Percentiles rank a stretch among this genome's conserved stretches.
Evolutionary conservation across 2,329 filamentous ascomycete species (phyloP).

Genomic region (Claviceps humidiphila): DNA sequence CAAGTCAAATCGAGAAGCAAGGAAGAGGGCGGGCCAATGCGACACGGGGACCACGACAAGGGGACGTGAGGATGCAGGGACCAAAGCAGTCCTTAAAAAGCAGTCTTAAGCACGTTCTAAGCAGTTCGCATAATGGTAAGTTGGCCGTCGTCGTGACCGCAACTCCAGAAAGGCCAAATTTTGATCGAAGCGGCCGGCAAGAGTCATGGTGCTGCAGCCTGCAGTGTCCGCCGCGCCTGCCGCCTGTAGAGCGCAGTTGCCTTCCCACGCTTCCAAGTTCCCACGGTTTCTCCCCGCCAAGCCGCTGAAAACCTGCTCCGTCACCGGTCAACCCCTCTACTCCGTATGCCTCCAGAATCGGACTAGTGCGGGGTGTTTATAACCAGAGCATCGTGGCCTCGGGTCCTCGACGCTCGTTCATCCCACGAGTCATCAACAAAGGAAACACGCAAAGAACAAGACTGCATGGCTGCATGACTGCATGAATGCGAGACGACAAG

Average conservation of each 20-base stretch:
- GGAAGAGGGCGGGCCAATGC: background rate
- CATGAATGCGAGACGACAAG: no score
- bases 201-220: background rate
- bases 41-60: background rate
- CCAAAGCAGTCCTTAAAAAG: background rate
- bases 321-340: no score
- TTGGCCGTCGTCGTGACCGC: background rate
- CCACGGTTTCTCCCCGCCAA: no score
- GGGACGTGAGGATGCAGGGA: background rate
- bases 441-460: background rate
- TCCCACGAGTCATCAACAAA: background rate
- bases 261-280: no score
- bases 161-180: background rate
- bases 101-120: background rate
- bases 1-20: background rate
- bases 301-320: no score
- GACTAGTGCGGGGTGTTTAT: slow-evolving; percentile 17
- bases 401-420: background rate
- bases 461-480: background rate
- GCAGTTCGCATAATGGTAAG: background rate
- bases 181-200: background rate
- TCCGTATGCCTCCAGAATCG: slow-evolving; percentile 11
- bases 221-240: background rate
- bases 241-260: slow-evolving; percentile 1
- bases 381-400: no score